Percentiles rank a stretch among this genome's conserved stretches.
Conservation (phyloP, 139 green algal species). For the Chlamydomonas sp. region DNA sequence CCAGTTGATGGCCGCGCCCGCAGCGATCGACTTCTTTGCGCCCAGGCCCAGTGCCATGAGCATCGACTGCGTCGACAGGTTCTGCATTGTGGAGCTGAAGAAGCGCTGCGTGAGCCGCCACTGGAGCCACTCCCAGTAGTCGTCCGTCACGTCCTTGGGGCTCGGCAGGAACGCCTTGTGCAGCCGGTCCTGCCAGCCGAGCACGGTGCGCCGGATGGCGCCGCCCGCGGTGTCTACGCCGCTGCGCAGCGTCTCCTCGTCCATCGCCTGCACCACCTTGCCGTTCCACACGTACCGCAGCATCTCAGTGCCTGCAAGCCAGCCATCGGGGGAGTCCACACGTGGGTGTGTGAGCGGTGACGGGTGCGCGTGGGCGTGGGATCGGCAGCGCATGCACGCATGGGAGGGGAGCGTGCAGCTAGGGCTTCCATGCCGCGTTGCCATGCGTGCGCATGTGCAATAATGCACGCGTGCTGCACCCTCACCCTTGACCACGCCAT, state of each 20-base stretch:
- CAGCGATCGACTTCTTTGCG: slow-evolving; percentile 46
- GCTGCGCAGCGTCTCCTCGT: slow-evolving; percentile 24
- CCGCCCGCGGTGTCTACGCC: background rate
- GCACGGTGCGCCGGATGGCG: background rate
- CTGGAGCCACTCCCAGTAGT: slow-evolving; percentile 85
- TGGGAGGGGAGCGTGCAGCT: too few relatives aligned
- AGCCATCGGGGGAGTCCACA: too few relatives aligned
- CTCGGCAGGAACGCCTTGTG: slow-evolving; percentile 49
- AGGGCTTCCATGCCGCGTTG: too few relatives aligned
- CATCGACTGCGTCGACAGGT: slow-evolving; percentile 81
- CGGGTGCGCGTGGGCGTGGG: too few relatives aligned
- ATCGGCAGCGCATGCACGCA: too few relatives aligned
- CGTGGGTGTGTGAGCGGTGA: too few relatives aligned
- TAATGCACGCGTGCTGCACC: too few relatives aligned
- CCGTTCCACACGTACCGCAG: slow-evolving; percentile 52
- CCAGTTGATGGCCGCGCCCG: slow-evolving; percentile 64
- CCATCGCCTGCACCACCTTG: slow-evolving; percentile 25
- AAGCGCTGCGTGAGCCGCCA: slow-evolving; percentile 75
- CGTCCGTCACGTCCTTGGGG: slow-evolving; percentile 55
- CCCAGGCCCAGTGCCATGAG: slow-evolving; percentile 86
- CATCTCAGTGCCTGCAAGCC: slow-evolving; percentile 22
- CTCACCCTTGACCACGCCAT: too few relatives aligned
- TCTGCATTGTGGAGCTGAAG: slow-evolving; percentile 65
- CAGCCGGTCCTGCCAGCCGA: slow-evolving; percentile 16
- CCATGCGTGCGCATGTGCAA: too few relatives aligned